Evolutionary conservation across 495 filamentous ascomycete species (phyloP), one percentile per base, ranked within the genome.

Genomic region (Xylaria curta): DNA sequence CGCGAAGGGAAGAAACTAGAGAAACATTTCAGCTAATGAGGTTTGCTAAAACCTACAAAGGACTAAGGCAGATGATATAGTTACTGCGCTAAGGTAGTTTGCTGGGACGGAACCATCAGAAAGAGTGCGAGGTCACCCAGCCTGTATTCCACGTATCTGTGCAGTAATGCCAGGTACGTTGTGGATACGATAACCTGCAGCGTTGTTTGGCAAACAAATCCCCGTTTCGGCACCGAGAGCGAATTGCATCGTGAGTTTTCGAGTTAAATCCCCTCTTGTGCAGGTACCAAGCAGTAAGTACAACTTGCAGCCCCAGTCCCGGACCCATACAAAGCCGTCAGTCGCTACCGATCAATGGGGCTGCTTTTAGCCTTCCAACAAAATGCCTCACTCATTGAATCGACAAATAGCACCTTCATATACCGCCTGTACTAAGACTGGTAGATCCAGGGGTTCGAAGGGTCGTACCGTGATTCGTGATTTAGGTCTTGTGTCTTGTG

Each of bases 361-460:
- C 65, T 67, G 65, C 65, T 67, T 67, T 56, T 67, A 56, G 65
- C 36, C 66, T 49, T 61, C 46, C 42, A 53, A 70, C 58, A 70
- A 69, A 70, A 70, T 70, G 68, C 68, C 68, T 70, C 68, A 70
- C 46, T 70, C 68, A 70, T 33, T 51, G 17, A 56, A 54, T 56
- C 26, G 6, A 47, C 40, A 65, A 26, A 31, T 65, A 49, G 44
- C 12, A 63, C 62, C 42, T 65, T 33, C n/a, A 21, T 44, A 46
- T 58, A 58, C 54, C 19, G 21, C 28, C 19, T 28, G 38, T 21
- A n/a, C 24, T 38, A 24, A 63, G 46, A 53, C 46, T 38, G n/a
- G 47, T 19, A 26, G 31, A 67, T 67, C 64, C 64, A 67, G 64
- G 64, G 64, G 64, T 56, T 49, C 42, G 54, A 56, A 56, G 64